Base-by-base conservation (phyloP, 768 basidiomycete genomes). In the Suillus lakei region DNA sequence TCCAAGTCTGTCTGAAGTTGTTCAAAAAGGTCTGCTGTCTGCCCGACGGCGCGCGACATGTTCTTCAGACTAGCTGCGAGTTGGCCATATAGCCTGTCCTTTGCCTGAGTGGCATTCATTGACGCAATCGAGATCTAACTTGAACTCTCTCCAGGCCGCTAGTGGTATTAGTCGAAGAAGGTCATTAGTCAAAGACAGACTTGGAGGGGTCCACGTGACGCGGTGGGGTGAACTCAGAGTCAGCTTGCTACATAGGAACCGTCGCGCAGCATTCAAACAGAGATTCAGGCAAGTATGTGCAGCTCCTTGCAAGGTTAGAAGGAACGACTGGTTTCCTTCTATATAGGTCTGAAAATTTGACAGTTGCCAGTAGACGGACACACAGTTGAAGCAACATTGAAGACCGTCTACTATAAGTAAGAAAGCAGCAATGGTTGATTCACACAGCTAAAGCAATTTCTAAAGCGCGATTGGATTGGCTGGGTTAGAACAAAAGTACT, bases 31-130 rank as follows among this genome's bases (percentile, higher is more conserved):
- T 89, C 88, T 43, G 92, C 90, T 1, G 93, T 92, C 69, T 88
- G 89, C 30, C 83, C 81, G 58, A 95, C 83, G 0, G 89, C 88
- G 23, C 86, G 78, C 59, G 89, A 86, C 76, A 95, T 88, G 58
- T 89, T 81, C 34, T 85, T 85, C 4, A 96, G 76, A 55, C 87
- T 89, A 56, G 85, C 82, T 5, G 92, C 85, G 4, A 96, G 85
- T 72, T 94, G 92, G 44, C 85, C 83, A 71, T 95, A 95, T 28
- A 95, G 87, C 63, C 92, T 79, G 69, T 93, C 89, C 77, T 95
- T 96, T 41, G 90, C 86, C 67, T 91, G 90, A 0, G 89, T 89
- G 4, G 91, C 90, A 71, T 84, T 88, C 12, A 84, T 85, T 13
- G 18, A 21, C 1, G 13, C 46, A 48, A 23, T 23, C 15, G 48